phyloP scores from a whole-genome alignment of 176 grass and related monocot species.

The Poa pratensis region DNA sequence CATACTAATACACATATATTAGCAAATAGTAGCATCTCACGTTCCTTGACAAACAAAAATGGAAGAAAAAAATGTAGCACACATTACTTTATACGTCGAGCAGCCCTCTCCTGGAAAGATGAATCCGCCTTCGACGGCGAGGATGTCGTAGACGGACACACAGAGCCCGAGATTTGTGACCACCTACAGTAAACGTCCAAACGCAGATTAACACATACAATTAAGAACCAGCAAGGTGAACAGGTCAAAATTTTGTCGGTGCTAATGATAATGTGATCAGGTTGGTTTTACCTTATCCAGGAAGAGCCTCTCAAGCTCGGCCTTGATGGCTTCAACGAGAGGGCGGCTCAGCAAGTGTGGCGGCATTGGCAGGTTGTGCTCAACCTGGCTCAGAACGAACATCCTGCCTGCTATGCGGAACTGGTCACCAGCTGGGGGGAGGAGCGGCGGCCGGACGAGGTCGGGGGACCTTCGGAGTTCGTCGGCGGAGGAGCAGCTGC shows the following conservation, averaged over 20 bases:
- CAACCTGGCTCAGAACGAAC: conserved; percentile 77
- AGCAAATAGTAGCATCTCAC: not conserved
- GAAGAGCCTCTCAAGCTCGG: conserved; percentile 78
- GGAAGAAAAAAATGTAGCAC: conserved; percentile 12
- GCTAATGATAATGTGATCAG: not conserved
- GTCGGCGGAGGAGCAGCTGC: not conserved
- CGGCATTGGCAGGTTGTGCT: conserved; percentile 80
- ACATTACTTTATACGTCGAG: conserved; percentile 74
- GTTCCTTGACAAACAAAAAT: not conserved
- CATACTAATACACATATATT: conserved; percentile 4
- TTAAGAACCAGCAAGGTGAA: not conserved
- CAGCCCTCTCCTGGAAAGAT: conserved; percentile 76
- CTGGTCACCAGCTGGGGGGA: not conserved
- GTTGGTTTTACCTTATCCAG: conserved; percentile 67
- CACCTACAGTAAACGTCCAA: conserved; percentile 48
- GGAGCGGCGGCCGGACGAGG: not conserved
- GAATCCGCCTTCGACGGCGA: conserved; percentile 70
- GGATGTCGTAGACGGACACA: conserved; percentile 80
- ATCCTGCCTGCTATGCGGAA: conserved; percentile 39
- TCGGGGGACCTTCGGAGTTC: not conserved
- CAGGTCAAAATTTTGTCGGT: not conserved
- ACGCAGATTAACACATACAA: not conserved
- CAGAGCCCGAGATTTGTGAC: conserved; percentile 80
- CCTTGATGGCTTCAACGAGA: conserved; percentile 66
- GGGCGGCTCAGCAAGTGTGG: conserved; percentile 72